Percentiles rank a stretch among this genome's conserved stretches.
These are phyloP conservation scores for Fragaria nilgerrensis DNA, from an alignment of 306 rosid species.

Conservation along the genomic window DNA sequence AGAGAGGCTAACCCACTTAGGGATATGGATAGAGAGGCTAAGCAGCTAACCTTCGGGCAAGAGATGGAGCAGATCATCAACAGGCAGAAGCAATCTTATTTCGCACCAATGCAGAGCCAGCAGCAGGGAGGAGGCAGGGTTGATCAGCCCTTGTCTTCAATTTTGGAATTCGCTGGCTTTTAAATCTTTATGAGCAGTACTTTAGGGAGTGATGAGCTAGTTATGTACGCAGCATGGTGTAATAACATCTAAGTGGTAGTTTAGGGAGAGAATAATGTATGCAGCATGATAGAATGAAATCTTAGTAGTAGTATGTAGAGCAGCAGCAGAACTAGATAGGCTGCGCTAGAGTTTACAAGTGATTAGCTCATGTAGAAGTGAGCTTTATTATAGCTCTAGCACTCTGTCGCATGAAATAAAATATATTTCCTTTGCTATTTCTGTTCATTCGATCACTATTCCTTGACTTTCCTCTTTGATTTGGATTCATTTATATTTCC, in stretches of 20 bases:
- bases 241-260: not conserved
- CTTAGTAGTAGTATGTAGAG: not conserved
- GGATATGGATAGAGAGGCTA: slow-evolving; percentile 29
- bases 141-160: slow-evolving; percentile 8
- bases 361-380: slow-evolving; percentile 1
- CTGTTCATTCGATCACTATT: not conserved
- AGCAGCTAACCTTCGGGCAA: slow-evolving; percentile 29
- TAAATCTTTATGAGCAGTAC: not conserved
- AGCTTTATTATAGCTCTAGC: not conserved
- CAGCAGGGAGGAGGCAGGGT: not conserved
- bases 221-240: not conserved
- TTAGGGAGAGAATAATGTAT: not conserved
- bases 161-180: slow-evolving; percentile 9
- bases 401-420: not conserved
- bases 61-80: slow-evolving; percentile 31
- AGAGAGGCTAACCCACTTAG: slow-evolving; percentile 22
- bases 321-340: not conserved
- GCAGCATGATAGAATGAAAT: not conserved
- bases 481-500: not conserved
- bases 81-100: slow-evolving; percentile 23
- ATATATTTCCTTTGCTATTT: not conserved
- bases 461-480: not conserved
- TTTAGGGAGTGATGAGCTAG: not conserved
- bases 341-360: slow-evolving; percentile 6
- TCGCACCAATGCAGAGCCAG: slow-evolving; percentile 16